Conservation (phyloP, 1,284 basidiomycete genomes). For the Apiotrichum laibachii region DNA sequence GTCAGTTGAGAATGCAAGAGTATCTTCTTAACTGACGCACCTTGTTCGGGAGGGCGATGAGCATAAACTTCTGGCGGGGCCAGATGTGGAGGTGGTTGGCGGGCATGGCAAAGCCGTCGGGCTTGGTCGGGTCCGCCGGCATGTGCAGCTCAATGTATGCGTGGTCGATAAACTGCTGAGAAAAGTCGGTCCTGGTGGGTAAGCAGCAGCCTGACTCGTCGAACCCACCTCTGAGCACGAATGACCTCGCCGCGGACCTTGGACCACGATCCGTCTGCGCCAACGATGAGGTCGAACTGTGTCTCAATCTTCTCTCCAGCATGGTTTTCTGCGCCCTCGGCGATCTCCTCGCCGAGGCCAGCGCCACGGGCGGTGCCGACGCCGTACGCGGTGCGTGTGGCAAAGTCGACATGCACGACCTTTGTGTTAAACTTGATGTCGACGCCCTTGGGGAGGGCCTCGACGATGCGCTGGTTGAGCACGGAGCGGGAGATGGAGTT, state of each 20-base stretch:
- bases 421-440: constrained; percentile 76
- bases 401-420: constrained; percentile 73
- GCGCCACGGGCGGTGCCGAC: constrained; percentile 7
- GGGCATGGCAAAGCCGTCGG: constrained; percentile 75
- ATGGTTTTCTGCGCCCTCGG: constrained; percentile 9
- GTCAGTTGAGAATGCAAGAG: constrained; percentile 4
- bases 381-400: constrained; percentile 47
- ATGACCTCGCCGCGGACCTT: constrained; percentile 82
- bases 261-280: constrained; percentile 86
- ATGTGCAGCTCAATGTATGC: constrained; percentile 96
- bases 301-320: constrained; percentile 26
- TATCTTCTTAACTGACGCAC: constrained; percentile 54
- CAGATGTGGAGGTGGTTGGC: constrained; percentile 97
- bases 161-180: constrained; percentile 90
- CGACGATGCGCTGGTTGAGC: constrained; percentile 79
- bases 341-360: constrained; percentile 16
- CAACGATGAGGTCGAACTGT: constrained; percentile 79
- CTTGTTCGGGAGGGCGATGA: constrained; percentile 95
- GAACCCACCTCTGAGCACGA: constrained; percentile 74
- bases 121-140: constrained; percentile 66
- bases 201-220: neutral
- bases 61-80: constrained; percentile 98
- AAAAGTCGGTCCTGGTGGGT: constrained; percentile 75
- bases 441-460: constrained; percentile 61
- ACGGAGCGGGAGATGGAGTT: constrained; percentile 88